These are phyloP conservation scores for Euphorbia schlechtendalii DNA, from an alignment of 441 rosid genomes.

Conservation along the genomic window DNA sequence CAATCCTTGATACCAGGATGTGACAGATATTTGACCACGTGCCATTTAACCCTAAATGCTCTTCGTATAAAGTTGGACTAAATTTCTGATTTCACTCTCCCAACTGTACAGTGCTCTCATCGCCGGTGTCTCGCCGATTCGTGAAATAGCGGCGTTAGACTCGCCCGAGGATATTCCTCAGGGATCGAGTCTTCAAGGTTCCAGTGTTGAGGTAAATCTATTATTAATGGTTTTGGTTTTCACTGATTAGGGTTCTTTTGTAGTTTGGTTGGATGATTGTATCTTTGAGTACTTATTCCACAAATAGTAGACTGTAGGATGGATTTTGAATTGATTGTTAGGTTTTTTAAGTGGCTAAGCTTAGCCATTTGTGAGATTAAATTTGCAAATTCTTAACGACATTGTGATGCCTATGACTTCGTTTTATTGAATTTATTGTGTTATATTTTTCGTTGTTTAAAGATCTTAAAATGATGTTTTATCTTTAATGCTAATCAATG, in stretches of 20 bases:
- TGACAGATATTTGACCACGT: too few relatives aligned
- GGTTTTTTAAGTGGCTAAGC: not conserved
- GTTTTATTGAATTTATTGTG: not conserved
- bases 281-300: not conserved
- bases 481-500: not conserved
- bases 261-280: not conserved
- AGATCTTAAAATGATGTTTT: not conserved
- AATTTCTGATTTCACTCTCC: too few relatives aligned
- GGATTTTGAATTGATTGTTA: conserved; percentile 1
- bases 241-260: conserved; percentile 8
- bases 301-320: not conserved
- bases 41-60: too few relatives aligned
- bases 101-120: not conserved
- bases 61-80: too few relatives aligned
- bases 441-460: not conserved
- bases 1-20: too few relatives aligned
- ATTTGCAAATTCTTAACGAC: not conserved
- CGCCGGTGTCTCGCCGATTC: not conserved
- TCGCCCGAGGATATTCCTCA: conserved; percentile 48
- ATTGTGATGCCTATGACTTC: not conserved
- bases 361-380: not conserved
- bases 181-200: conserved; percentile 49
- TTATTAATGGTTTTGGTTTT: not conserved
- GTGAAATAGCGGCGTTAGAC: conserved; percentile 18
- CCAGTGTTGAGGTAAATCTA: conserved; percentile 45